These are phyloP conservation scores for Puccinia brachypodii DNA, from an alignment of 1,284 basidiomycete genomes.

Conservation along the genomic window DNA sequence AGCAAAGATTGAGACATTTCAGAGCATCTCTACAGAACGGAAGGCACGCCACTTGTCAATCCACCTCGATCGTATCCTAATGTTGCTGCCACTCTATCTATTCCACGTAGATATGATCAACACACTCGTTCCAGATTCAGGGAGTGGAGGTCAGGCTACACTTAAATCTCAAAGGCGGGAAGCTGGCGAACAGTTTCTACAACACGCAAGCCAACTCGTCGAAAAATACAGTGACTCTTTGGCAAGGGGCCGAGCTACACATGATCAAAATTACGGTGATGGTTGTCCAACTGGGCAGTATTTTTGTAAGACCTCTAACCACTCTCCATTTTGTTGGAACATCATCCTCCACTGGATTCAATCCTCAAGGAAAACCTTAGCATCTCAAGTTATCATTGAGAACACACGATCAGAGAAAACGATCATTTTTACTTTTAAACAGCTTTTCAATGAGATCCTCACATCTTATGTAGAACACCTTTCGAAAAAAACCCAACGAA, in stretches of 20 bases:
- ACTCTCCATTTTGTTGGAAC: not conserved
- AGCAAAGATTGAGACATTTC: not conserved
- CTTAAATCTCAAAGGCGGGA: not conserved
- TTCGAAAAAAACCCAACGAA: not conserved
- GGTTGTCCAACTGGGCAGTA: not conserved
- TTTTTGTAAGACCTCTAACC: not conserved
- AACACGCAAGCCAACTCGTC: not conserved
- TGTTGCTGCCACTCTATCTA: not conserved
- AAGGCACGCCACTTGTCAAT: not conserved
- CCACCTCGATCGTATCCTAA: not conserved
- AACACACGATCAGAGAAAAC: not conserved
- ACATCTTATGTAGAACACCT: not conserved
- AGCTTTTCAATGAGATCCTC: not conserved
- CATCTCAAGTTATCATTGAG: not conserved
- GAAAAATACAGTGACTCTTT: no score
- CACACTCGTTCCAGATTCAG: not conserved
- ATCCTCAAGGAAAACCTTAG: not conserved
- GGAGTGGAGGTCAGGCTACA: not conserved
- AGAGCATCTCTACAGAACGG: no score
- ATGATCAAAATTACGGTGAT: not conserved
- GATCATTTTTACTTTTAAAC: not conserved
- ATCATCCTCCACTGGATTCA: not conserved
- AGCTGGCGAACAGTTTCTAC: not conserved
- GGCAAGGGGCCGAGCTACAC: no score
- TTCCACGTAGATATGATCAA: not conserved